phyloP scores from a whole-genome alignment of 257 asterid genomes.

The Nemophila menziesii region DNA sequence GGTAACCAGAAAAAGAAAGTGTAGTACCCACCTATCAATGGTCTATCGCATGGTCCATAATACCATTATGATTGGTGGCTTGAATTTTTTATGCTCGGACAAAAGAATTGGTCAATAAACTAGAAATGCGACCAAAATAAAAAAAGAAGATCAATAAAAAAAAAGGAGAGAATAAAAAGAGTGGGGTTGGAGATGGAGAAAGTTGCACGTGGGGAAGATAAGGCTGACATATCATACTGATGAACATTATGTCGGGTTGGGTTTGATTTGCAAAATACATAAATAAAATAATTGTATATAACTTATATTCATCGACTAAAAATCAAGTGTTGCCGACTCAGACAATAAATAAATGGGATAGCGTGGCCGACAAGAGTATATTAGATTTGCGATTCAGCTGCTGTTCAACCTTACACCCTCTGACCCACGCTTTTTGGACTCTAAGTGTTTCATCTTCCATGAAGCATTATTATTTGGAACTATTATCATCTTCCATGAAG shows the following conservation, averaged over 20 bases:
- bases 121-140: too few relatives aligned
- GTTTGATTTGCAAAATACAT: background rate
- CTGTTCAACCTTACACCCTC: constrained; percentile 19
- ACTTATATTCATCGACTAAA: background rate
- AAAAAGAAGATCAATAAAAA: too few relatives aligned
- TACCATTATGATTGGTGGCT: too few relatives aligned
- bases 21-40: too few relatives aligned
- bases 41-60: too few relatives aligned
- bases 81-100: too few relatives aligned
- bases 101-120: too few relatives aligned
- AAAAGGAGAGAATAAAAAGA: background rate
- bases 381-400: constrained; percentile 13
- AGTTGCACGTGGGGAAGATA: constrained; percentile 51
- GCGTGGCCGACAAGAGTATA: constrained; percentile 48
- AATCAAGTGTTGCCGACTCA: background rate
- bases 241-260: constrained; percentile 32
- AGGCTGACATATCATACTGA: constrained; percentile 44
- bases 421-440: constrained; percentile 14
- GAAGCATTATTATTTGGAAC: too few relatives aligned
- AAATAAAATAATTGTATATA: too few relatives aligned
- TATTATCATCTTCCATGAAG: too few relatives aligned
- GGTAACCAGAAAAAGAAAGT: too few relatives aligned
- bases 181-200: constrained; percentile 19
- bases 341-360: constrained; percentile 9
- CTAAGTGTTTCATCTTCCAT: constrained; percentile 8